Evolutionary conservation across 768 basidiomycete genomes (phyloP), one percentile per base, ranked within the genome.

Genomic region (Harrya chromipes): DNA sequence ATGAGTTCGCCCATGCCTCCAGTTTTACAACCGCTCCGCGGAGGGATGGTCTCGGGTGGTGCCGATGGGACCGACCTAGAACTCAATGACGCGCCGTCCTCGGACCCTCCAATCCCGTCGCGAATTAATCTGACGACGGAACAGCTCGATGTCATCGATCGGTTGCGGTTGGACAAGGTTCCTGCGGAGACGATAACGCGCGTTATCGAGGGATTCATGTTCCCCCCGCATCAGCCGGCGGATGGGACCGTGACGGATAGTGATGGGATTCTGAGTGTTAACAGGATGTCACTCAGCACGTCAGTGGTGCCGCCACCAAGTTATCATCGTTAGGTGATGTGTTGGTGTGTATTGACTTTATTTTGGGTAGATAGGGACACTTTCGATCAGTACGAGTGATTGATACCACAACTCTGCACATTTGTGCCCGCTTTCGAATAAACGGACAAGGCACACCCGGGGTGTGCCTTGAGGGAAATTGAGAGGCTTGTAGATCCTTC

Each of bases 161-260:
- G 21, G 14, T 10, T 65, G 35, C 44, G 47, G 6, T 13, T 6
- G 27, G 39, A 50, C 29, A 46, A 29, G 8, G 49, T 53, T 3
- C 60, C 62, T 4, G 16, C 20, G 6, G 60, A 59, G n/a, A 54
- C 53, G 20, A 49, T 63, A 16, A 6, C 40, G 12, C 57, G 52
- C 6, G 48, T 63, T 31, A 33, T 61, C 6, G 56, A 56, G 20
- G 50, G 42, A 16, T 53, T 52, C 3, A 19, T 38, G 34, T 20
- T 39, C 5, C 24, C 48, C 5, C 24, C 48, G 7, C 34, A 34
- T 3, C n/a, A 35, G 1, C n/a, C 36, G 6, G 27, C 14, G 9
- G 19, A n/a, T 12, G 46, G 26, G 20, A 11, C 21, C 20, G 10
- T 21, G 23, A 19, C 0, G 2, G 43, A 27, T 2, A 20, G 5